Percentiles rank a stretch among this genome's conserved stretches.
phyloP scores from a whole-genome alignment of 805 yeast species.

The Candida endomychidarum region DNA sequence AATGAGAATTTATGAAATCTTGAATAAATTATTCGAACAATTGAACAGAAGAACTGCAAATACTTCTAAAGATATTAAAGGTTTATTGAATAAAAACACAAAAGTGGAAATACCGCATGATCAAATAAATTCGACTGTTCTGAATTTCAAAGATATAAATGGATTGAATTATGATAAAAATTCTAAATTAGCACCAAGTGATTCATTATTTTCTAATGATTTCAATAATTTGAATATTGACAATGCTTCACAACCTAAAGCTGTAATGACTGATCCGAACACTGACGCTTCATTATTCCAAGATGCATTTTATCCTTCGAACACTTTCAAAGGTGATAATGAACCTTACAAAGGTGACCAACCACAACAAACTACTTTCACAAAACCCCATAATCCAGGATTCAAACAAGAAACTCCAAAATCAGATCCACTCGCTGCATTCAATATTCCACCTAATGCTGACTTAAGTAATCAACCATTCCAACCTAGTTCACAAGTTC shows the following conservation, averaged over 20 bases:
- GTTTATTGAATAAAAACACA: slow-evolving; percentile 5
- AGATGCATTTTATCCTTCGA: not conserved
- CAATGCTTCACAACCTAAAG: not conserved
- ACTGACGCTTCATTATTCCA: not conserved
- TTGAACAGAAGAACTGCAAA: slow-evolving; percentile 70
- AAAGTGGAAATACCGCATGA: slow-evolving; percentile 5
- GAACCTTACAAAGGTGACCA: no score
- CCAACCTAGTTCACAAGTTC: slow-evolving; percentile 3
- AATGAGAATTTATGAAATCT: slow-evolving; percentile 71
- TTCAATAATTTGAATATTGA: slow-evolving; percentile 3
- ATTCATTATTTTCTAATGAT: not conserved
- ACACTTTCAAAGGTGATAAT: no score
- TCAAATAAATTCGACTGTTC: slow-evolving; percentile 13
- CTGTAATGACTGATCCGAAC: not conserved
- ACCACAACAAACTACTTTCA: no score
- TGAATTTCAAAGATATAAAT: slow-evolving; percentile 15
- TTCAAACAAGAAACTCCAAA: not conserved
- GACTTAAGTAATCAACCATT: not conserved
- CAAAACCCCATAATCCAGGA: not conserved
- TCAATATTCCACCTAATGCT: not conserved
- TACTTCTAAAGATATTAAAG: slow-evolving; percentile 23
- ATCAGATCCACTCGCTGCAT: not conserved
- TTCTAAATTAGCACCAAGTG: not conserved
- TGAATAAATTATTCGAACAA: slow-evolving; percentile 78
- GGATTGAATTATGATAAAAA: slow-evolving; percentile 1